These are phyloP conservation scores for Arabidopsis thaliana DNA, from an alignment of 345 rosid species.

Conservation along the genomic window TAIR10.1 NC_003076.8:8296501-8297000, in stretches of 20 bases:
- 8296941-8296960: slow-evolving; percentile 38
- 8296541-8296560: neutral
- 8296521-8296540: slow-evolving; percentile 5
- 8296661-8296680: slow-evolving; percentile 1
- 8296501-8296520: slow-evolving; percentile 80
- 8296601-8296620: neutral
- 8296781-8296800: slow-evolving; percentile 80
- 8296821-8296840: slow-evolving; percentile 81
- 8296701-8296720: neutral
- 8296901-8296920: slow-evolving; percentile 47
- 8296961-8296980: slow-evolving; percentile 61
- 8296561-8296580: neutral
- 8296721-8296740: slow-evolving; percentile 49
- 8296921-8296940: neutral
- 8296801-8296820: slow-evolving; percentile 91
- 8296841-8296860: slow-evolving; percentile 86
- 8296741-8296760: slow-evolving; percentile 59
- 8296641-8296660: neutral
- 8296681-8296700: neutral
- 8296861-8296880: slow-evolving; percentile 66
- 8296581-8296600: neutral
- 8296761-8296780: slow-evolving; percentile 83
- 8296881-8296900: slow-evolving; percentile 70
- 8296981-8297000: slow-evolving; percentile 40
- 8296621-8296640: neutral